Base-by-base conservation (phyloP, 176 grass and related monocot genomes). In the Eleusine coracana region DNA sequence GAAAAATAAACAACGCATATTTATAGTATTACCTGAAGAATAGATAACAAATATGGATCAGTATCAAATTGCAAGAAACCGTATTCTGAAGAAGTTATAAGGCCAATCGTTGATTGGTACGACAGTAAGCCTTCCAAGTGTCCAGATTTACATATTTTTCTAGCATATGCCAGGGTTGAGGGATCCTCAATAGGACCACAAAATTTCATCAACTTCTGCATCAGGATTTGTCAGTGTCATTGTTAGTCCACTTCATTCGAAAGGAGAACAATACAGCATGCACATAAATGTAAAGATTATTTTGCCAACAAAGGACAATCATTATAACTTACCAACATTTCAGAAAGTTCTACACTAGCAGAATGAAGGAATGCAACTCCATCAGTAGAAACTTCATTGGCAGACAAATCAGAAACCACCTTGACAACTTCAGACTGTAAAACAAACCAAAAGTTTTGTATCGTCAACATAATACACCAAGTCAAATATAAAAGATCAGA, bases 151-250 rank as follows among this genome's bases (percentile, higher is more conserved):
- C 76, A 84, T 91, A 91, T 79, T 80, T 71, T 93, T 88, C 71
- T 86, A 21, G 88, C 92, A 66, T 85, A 86, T 84, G 81, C 82
- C 52, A 70, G 42, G 41, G 90, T 87, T 7, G 92, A 93, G 62
- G 82, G 85, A 90, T 98, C 92, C 87, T 98, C 96, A 82, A 95
- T 85, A 41, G 96, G 96, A 14, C 87, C 90, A 75, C 86, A 91
- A 49, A 89, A 77, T 79, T 86, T 80, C 78, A 95, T 88, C 84
- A 95, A 85, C 90, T 95, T 93, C 96, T 98, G 92, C 61, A 91
- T 84, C 79, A 89, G 34, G 65, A 83, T 74, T 59, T 82, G 27
- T 74, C 70, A 90, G 46, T 73, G 66, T 77, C 78, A 91, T 14
- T 70, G 58, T 18, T 70, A 75, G 21, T 34, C 29, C 34, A 34